Conservation (phyloP, 1,139 yeast species). For the Pichia sp. region DNA sequence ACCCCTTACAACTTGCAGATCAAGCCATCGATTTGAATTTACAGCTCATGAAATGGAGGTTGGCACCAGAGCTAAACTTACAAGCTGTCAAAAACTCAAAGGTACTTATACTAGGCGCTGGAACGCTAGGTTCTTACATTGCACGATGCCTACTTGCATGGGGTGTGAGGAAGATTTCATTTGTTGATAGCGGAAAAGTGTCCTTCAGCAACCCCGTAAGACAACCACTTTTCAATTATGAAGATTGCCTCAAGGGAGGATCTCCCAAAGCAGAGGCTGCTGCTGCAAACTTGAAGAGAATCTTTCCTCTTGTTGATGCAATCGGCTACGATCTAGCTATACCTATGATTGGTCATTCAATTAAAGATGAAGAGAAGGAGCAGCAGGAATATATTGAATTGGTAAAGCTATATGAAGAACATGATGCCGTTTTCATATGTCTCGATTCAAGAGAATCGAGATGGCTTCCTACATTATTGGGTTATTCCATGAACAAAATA, state of each 20-base stretch:
- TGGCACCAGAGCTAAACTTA: constrained; percentile 74
- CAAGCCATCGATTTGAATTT: constrained; percentile 90
- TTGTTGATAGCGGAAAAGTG: constrained; percentile 84
- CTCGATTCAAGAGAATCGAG: constrained; percentile 95
- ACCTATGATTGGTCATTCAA: constrained; percentile 95
- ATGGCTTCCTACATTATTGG: constrained; percentile 90
- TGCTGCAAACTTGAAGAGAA: constrained; percentile 58
- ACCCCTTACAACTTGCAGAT: constrained; percentile 75
- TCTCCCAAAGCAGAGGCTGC: constrained; percentile 69
- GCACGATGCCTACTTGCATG: constrained; percentile 83
- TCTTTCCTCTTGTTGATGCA: constrained; percentile 72
- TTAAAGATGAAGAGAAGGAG: constrained; percentile 45
- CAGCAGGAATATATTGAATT: constrained; percentile 45
- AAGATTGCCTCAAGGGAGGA: constrained; percentile 72
- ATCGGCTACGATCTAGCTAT: constrained; percentile 61
- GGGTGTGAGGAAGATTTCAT: constrained; percentile 82
- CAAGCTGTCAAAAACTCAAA: constrained; percentile 52
- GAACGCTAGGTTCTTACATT: constrained; percentile 91
- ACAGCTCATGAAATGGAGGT: constrained; percentile 94
- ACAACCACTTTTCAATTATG: constrained; percentile 76
- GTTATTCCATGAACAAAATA: constrained; percentile 55
- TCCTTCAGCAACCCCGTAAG: constrained; percentile 94
- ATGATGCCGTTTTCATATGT: constrained; percentile 71
- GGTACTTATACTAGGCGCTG: constrained; percentile 85
- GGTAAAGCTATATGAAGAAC: constrained; percentile 46